Percentiles rank a stretch among this genome's conserved stretches.
These are phyloP conservation scores for Aspergillus ochraceus DNA, from an alignment of 2,329 filamentous ascomycete genomes.

Conservation along the genomic window DNA sequence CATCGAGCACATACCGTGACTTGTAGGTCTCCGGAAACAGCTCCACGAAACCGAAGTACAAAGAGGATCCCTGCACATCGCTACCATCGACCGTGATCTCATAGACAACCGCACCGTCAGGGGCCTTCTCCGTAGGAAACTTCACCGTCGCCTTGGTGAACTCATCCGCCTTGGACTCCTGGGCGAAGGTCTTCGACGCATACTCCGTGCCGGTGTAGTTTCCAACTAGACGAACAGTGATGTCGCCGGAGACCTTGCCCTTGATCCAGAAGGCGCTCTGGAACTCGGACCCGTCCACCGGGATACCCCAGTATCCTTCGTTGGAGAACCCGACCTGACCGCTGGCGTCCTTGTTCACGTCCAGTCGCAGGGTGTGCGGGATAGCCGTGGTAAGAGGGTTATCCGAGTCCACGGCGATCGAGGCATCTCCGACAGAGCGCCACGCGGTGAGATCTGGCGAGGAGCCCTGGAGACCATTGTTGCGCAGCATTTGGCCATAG, in stretches of 20 bases:
- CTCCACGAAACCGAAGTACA: conserved; percentile 21
- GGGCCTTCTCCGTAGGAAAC: conserved; percentile 17
- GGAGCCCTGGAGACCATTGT: conserved; percentile 66
- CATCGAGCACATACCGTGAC: conserved; percentile 4
- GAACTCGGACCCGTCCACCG: conserved; percentile 22
- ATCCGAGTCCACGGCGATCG: conserved; percentile 50
- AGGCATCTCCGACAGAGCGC: conserved; percentile 45
- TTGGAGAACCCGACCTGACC: conserved; percentile 44
- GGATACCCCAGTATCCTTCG: conserved; percentile 33
- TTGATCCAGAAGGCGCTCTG: conserved; percentile 26
- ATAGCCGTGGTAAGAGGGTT: conserved; percentile 55
- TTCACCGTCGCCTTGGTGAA: conserved; percentile 19
- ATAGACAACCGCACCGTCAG: conserved; percentile 16
- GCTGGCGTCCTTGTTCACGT: conserved; percentile 22
- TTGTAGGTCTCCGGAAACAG: conserved; percentile 22
- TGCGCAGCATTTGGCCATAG: conserved; percentile 69
- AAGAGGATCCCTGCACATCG: conserved; percentile 10
- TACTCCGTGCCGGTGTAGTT: conserved; percentile 18
- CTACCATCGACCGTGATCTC: conserved; percentile 16
- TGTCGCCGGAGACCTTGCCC: conserved; percentile 17
- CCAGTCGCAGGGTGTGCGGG: conserved; percentile 51
- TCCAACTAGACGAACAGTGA: conserved; percentile 20
- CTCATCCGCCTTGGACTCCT: conserved; percentile 12
- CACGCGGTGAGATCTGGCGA: conserved; percentile 49
- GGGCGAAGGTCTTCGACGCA: conserved; percentile 16